phyloP scores from a whole-genome alignment of 208 protist species.

The Crithidia thermophila region DNA sequence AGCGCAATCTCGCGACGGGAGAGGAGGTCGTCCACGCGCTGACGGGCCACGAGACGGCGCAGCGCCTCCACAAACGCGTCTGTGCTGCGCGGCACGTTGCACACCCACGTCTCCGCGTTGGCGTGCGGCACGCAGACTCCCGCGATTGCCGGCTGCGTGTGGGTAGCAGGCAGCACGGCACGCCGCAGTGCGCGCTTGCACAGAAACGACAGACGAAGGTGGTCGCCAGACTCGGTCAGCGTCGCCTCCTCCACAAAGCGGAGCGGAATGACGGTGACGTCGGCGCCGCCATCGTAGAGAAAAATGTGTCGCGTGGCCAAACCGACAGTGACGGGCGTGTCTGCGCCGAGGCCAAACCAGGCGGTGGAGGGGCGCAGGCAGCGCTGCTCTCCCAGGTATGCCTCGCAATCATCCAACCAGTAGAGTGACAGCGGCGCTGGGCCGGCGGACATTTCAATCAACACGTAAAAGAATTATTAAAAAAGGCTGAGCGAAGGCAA shows the following conservation, averaged over 20 bases:
- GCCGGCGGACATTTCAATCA: neutral
- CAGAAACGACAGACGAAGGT: conserved; percentile 12
- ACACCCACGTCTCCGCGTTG: conserved; percentile 18
- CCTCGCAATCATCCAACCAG: conserved; percentile 38
- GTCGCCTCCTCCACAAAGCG: neutral
- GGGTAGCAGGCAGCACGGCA: conserved; percentile 9
- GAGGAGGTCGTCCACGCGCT: conserved; percentile 22
- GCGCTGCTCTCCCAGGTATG: conserved; percentile 27
- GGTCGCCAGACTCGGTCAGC: neutral
- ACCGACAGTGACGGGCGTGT: conserved; percentile 15
- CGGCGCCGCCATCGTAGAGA: conserved; percentile 30
- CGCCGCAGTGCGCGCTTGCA: conserved; percentile 11
- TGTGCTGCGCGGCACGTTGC: conserved; percentile 2
- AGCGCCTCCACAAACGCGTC: conserved; percentile 23
- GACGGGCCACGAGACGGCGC: conserved; percentile 17
- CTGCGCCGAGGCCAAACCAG: conserved; percentile 15
- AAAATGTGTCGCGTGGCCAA: conserved; percentile 37
- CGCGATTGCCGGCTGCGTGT: neutral
- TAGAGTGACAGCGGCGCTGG: conserved; percentile 33
- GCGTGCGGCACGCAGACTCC: conserved; percentile 10
- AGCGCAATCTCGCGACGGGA: conserved; percentile 22
- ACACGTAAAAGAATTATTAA: neutral
- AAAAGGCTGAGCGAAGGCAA: neutral
- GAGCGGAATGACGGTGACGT: conserved; percentile 17
- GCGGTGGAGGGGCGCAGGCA: conserved; percentile 16